A percentile compares a stretch with the other conserved stretches of the same genome.
Conservation (phyloP, 2,329 filamentous ascomycete species). For the Claviceps capensis region DNA sequence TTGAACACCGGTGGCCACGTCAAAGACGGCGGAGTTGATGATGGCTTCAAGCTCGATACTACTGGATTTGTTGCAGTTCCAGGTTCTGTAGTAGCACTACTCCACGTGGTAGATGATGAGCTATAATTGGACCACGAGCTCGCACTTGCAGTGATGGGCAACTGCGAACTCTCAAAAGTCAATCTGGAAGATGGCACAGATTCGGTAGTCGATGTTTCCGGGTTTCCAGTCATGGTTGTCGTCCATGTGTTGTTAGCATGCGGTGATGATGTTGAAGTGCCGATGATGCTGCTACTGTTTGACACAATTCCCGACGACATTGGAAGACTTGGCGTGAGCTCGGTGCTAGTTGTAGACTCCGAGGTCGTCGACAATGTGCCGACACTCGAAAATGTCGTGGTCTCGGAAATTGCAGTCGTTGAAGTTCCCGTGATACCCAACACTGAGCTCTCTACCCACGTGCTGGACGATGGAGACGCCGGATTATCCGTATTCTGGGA, state of each 20-base stretch:
- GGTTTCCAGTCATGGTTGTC: background rate
- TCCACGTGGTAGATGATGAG: background rate
- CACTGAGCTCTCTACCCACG: conserved; percentile 3
- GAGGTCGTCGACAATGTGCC: background rate
- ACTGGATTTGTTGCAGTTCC: background rate
- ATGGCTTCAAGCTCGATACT: background rate
- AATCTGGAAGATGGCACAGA: background rate
- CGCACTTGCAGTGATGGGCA: background rate
- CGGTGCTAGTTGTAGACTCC: background rate
- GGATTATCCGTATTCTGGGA: background rate
- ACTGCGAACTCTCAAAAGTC: conserved; percentile 1
- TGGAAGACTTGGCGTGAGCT: background rate
- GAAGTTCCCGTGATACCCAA: conserved; percentile 4
- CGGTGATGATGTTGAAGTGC: background rate
- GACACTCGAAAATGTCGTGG: background rate
- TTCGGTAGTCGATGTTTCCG: background rate
- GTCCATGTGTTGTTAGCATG: background rate
- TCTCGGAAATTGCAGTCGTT: background rate
- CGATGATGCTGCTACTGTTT: background rate
- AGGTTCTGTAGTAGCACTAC: background rate
- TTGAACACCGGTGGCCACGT: background rate
- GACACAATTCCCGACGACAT: background rate
- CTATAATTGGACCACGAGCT: background rate
- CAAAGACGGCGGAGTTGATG: background rate
- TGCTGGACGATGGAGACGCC: background rate